Evolutionary conservation across 2,329 filamentous ascomycete species (phyloP), one percentile per base, ranked within the genome.

Genomic region (Phoma sp.): DNA sequence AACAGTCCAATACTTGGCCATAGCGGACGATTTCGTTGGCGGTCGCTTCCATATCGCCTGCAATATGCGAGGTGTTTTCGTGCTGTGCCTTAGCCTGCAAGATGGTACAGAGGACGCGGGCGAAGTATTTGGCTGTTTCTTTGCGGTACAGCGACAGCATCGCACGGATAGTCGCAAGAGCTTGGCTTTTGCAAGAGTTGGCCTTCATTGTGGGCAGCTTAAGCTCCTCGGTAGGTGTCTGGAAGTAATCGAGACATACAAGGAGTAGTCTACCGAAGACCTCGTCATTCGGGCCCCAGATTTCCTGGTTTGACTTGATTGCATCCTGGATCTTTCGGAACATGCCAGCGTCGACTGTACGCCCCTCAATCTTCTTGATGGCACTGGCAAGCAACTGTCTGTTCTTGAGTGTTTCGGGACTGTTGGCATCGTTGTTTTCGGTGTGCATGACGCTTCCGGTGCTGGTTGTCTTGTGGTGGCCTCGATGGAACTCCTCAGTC

Each of bases 251-350:
- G 57, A 93, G 89, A 19, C 92, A 81, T 0, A 87, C 88, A 2
- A 84, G 65, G 32, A 92, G 77, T 2, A 93, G 80, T 7, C 86
- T 81, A 60, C 88, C 84, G 57, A 91, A 92, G 61, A 85, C 88
- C 49, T 88, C 86, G 65, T 88, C 86, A 43, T 88, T 85, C 56
- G 88, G 84, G 1, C 82, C 81, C 69, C 90, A 86, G 19, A 85
- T 80, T 13, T 86, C 82, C 65, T 76, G 73, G 68, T 82, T 84
- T 55, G 89, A 87, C 60, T 88, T 87, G 56, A 92, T 82, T 61
- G 92, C 82, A 35, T 87, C 87, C 72, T 93, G 90, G 43, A 93
- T 80, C 67, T 90, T 90, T 48, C 90, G 85, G 80, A 93, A 92
- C 52, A 90, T 90, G 69, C 92, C 89, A 3, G 90, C 89, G 69